Evolutionary conservation across 2,329 filamentous ascomycete species (phyloP), one percentile per base, ranked within the genome.

Genomic region (Hypoxylon sp.): DNA sequence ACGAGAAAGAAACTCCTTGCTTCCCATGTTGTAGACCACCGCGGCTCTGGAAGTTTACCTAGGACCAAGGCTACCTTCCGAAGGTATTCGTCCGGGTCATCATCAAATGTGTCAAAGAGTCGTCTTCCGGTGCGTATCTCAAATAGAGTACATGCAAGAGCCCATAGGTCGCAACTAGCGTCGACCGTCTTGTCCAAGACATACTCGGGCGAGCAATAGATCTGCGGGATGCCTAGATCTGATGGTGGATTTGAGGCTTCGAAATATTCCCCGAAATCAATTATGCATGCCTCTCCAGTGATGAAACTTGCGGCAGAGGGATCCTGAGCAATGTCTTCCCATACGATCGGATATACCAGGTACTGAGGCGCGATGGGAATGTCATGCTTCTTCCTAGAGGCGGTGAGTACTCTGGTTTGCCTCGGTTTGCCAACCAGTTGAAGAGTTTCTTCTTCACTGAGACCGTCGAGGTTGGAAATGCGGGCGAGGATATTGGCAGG

Each of bases 61-160:
- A 75, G 67, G 8, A 73, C 62, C 4, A 63, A 43, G 0, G 69
- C 67, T 21, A 75, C 69, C 4, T 67, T 62, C 2, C 61, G 53
- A 0, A 75, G 23, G 5, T 71, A 37, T 1, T 74, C 70, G n/a
- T 75, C 72, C 1, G 43, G 45, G 3, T 70, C 67, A 23, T 68
- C 64, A 62, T 67, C 67, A 61, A 66, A 67, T 0, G 50, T 64
- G 17, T 68, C 62, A 17, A 74, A 74, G 0, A 76, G 60, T 0
- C 59, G 59, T 3, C 68, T 48, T 0, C 72, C 70, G 0, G 67
- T 61, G 0, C 73, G 67, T 0, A 74, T 74, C 53, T 75, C 70
- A 27, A 72, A 72, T 0, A 75, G 27, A 0, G 70, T 74, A 20
- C 73, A 75, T 0, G 67, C 73, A 2, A 75, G 68, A 23, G 73